A percentile compares a stretch with the other conserved stretches of the same genome.
phyloP scores from a whole-genome alignment of 1,284 basidiomycete genomes.

The Neotropicomus parvogracilis region DNA sequence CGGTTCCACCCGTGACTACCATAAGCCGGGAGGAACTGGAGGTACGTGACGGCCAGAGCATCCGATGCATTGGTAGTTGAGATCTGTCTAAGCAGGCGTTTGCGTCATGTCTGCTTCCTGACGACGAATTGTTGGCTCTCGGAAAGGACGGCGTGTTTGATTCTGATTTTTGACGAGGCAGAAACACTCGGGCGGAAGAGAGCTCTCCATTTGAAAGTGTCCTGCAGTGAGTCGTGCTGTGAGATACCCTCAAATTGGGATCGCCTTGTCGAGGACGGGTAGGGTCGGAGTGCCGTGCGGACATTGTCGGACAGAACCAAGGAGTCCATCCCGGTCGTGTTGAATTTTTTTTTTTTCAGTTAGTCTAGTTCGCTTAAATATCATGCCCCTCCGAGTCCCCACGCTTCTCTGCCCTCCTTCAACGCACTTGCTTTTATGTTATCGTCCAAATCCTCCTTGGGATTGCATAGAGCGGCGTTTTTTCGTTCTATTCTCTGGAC shows the following conservation, averaged over 20 bases:
- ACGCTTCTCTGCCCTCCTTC: background rate
- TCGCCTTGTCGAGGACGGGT: background rate
- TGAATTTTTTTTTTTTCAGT: no score
- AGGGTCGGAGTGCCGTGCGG: background rate
- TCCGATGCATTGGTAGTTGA: background rate
- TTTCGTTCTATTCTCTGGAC: background rate
- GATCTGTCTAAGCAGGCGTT: constrained; percentile 19
- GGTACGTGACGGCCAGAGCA: constrained; percentile 10
- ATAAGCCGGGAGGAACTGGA: constrained; percentile 25
- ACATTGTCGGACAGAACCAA: background rate
- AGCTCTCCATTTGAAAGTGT: background rate
- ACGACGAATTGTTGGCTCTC: constrained; percentile 17
- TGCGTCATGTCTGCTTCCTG: constrained; percentile 26
- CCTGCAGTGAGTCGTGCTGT: background rate
- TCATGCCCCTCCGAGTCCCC: background rate
- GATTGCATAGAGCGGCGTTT: background rate
- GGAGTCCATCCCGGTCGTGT: no score
- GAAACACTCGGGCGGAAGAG: no score
- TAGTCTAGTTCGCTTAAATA: background rate
- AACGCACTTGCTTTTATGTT: constrained; percentile 5
- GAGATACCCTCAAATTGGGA: background rate
- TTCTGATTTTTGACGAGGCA: constrained; percentile 24
- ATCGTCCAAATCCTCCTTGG: background rate
- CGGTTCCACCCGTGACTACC: background rate
- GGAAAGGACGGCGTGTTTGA: constrained; percentile 28